A percentile compares a stretch with the other conserved stretches of the same genome.
These are phyloP conservation scores for Colletotrichum liaoningense DNA, from an alignment of 2,329 filamentous ascomycete genomes.

Conservation along the genomic window DNA sequence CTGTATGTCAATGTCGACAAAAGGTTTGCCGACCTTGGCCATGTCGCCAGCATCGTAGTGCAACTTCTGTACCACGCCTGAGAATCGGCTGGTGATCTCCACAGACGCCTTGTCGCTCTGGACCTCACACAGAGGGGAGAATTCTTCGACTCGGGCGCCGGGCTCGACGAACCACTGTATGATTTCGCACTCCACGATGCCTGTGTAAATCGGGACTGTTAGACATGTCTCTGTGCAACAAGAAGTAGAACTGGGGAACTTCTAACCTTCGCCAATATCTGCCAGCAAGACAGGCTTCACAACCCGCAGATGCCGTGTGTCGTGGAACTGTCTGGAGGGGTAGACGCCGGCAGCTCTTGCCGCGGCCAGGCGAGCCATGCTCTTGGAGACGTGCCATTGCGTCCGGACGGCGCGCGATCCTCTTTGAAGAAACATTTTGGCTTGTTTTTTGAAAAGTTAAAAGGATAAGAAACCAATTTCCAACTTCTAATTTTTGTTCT, in stretches of 20 bases:
- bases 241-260: neutral
- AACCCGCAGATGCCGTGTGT: slow-evolving; percentile 60
- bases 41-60: slow-evolving; percentile 97
- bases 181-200: slow-evolving; percentile 97
- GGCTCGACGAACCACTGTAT: slow-evolving; percentile 99
- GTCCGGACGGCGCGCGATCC: slow-evolving; percentile 61
- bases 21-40: slow-evolving; percentile 92
- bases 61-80: slow-evolving; percentile 94
- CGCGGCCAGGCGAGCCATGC: slow-evolving; percentile 49
- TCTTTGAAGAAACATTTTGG: slow-evolving; percentile 66
- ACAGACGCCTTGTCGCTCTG: slow-evolving; percentile 95
- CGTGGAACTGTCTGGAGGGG: slow-evolving; percentile 61
- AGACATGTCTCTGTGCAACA: slow-evolving; percentile 12
- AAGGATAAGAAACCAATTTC: slow-evolving; percentile 4
- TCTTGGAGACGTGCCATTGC: slow-evolving; percentile 61
- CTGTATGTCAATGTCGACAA: slow-evolving; percentile 94
- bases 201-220: slow-evolving; percentile 57
- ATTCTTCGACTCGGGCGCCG: slow-evolving; percentile 95
- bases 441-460: slow-evolving; percentile 9
- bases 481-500: neutral
- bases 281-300: slow-evolving; percentile 86
- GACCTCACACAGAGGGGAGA: slow-evolving; percentile 97
- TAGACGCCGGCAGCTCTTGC: slow-evolving; percentile 44
- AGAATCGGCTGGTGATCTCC: slow-evolving; percentile 95
- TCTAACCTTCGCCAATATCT: slow-evolving; percentile 87